A percentile compares a stretch with the other conserved stretches of the same genome.
These are phyloP conservation scores for Trichoderma pleuroti DNA, from an alignment of 2,329 filamentous ascomycete genomes.

Conservation along the genomic window DNA sequence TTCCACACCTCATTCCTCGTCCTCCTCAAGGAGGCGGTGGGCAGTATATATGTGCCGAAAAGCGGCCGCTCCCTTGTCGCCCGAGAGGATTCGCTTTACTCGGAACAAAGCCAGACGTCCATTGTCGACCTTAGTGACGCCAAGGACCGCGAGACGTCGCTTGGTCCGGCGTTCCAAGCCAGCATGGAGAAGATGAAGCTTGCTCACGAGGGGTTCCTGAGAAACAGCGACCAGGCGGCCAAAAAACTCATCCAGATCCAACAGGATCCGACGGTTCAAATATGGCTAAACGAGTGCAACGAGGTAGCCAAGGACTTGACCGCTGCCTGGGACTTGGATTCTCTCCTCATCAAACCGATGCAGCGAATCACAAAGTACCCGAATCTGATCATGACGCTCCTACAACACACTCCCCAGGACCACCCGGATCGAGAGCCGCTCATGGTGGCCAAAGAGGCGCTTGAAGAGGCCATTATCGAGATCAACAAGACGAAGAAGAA, in stretches of 20 bases:
- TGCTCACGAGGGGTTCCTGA: conserved; percentile 59
- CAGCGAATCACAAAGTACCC: conserved; percentile 94
- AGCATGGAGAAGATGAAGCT: conserved; percentile 60
- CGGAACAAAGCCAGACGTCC: conserved; percentile 39
- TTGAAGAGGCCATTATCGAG: conserved; percentile 69
- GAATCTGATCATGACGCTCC: conserved; percentile 73
- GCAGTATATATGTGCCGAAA: conserved; percentile 72
- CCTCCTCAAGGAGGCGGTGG: conserved; percentile 74
- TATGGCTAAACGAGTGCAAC: conserved; percentile 93
- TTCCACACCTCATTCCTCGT: conserved; percentile 80
- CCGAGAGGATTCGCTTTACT: conserved; percentile 41
- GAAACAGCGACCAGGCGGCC: conserved; percentile 60
- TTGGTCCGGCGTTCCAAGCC: conserved; percentile 52
- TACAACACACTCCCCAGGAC: conserved; percentile 73
- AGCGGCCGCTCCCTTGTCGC: conserved; percentile 41
- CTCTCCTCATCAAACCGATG: conserved; percentile 94
- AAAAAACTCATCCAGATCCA: conserved; percentile 61
- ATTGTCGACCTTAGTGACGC: conserved; percentile 45
- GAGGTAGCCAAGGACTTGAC: conserved; percentile 90
- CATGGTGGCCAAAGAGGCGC: conserved; percentile 45
- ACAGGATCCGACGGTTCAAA: conserved; percentile 61
- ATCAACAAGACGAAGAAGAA: conserved; percentile 97
- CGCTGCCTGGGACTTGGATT: conserved; percentile 90
- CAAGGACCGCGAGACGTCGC: conserved; percentile 49
- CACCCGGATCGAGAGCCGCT: conserved; percentile 78